These are phyloP conservation scores for Xylaria curta DNA, from an alignment of 495 filamentous ascomycete genomes.

Conservation along the genomic window DNA sequence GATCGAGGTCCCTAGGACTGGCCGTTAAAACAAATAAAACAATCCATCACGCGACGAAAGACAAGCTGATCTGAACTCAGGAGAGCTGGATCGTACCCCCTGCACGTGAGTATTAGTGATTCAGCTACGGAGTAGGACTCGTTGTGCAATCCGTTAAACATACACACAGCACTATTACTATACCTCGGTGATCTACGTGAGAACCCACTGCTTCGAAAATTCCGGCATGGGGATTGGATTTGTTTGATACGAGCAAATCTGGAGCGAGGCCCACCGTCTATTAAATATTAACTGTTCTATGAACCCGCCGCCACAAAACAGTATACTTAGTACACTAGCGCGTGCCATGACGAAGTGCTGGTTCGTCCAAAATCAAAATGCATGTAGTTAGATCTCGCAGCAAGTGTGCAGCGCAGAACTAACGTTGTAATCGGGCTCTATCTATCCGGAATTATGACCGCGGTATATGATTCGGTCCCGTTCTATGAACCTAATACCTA, in stretches of 20 bases:
- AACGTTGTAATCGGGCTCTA: conserved; percentile 11
- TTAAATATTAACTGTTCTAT: conserved; percentile 9
- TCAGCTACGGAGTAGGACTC: conserved; percentile 8
- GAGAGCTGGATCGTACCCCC: conserved; percentile 23
- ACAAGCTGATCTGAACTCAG: conserved; percentile 21
- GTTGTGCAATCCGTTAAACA: neutral
- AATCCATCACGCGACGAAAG: conserved; percentile 15
- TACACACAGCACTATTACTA: conserved; percentile 6
- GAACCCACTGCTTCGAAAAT: conserved; percentile 19
- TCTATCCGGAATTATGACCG: neutral
- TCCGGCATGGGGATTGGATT: conserved; percentile 11
- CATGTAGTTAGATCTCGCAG: conserved; percentile 24
- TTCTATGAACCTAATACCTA: neutral
- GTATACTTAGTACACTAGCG: neutral
- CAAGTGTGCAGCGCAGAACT: neutral
- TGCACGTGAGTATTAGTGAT: conserved; percentile 2
- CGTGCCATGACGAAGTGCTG: conserved; percentile 2
- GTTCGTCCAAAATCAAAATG: conserved; percentile 20
- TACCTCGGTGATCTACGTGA: conserved; percentile 9
- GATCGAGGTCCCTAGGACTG: conserved; percentile 14
- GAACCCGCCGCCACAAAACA: conserved; percentile 12
- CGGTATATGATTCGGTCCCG: neutral
- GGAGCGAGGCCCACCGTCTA: neutral
- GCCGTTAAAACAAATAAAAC: neutral
- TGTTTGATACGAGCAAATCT: conserved; percentile 12